Percentiles rank a stretch among this genome's conserved stretches.
phyloP scores from a whole-genome alignment of 306 rosid species.

The Hylodesmum podocarpum region DNA sequence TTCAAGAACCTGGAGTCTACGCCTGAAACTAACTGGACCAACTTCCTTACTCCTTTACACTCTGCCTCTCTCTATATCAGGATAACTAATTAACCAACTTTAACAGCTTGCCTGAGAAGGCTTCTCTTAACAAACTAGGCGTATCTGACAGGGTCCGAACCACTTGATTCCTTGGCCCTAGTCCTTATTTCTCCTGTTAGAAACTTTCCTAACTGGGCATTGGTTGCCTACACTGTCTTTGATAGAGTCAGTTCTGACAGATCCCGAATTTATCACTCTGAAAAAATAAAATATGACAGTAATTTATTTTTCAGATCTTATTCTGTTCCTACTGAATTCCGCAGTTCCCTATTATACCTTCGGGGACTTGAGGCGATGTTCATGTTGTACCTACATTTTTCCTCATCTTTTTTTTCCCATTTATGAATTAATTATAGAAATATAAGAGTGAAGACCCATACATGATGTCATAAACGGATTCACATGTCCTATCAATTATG shows the following conservation, averaged over 20 bases:
- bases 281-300: background rate
- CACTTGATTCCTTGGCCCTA: background rate
- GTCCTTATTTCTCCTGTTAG: background rate
- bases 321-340: background rate
- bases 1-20: background rate
- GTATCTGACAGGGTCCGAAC: background rate
- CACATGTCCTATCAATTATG: background rate
- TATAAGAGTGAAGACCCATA: background rate
- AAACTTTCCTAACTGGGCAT: background rate
- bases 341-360: background rate
- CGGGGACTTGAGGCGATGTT: background rate
- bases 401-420: background rate
- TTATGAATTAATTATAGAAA: background rate
- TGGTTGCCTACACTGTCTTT: background rate
- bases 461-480: conserved; percentile 2
- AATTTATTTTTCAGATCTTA: background rate
- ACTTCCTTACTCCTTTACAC: background rate
- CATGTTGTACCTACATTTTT: background rate
- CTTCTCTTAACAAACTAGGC: background rate
- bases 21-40: background rate
- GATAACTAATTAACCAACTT: background rate
- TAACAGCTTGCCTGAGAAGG: background rate
- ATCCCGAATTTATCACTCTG: conserved; percentile 3
- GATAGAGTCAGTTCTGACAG: background rate
- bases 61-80: background rate